A percentile compares a stretch with the other conserved stretches of the same genome.
Conservation (phyloP, 495 filamentous ascomycete species). For the Aspergillus diversus region DNA sequence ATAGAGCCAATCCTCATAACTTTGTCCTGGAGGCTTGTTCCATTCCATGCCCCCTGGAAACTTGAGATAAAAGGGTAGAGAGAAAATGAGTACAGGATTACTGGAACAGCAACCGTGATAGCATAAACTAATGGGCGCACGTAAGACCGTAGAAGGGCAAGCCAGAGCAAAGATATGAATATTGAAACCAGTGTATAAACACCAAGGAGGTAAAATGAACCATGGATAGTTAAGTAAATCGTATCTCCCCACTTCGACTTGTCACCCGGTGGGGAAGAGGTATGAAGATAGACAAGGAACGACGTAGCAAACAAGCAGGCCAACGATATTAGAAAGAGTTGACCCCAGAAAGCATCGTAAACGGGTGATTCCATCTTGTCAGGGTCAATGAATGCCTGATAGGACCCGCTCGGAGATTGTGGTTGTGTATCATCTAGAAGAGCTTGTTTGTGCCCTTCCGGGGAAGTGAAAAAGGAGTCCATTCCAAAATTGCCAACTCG, state of each 20-base stretch:
- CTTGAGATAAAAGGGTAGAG: conserved; percentile 90
- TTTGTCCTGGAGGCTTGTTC: conserved; percentile 76
- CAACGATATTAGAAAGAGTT: conserved; percentile 81
- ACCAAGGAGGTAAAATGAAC: conserved; percentile 85
- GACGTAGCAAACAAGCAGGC: conserved; percentile 84
- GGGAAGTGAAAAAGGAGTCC: conserved; percentile 45
- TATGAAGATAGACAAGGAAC: conserved; percentile 86
- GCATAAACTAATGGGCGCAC: conserved; percentile 77
- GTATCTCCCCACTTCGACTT: conserved; percentile 81
- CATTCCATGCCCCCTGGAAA: conserved; percentile 73
- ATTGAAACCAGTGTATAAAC: conserved; percentile 90
- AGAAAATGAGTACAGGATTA: conserved; percentile 83
- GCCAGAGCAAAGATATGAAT: conserved; percentile 85
- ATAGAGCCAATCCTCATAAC: conserved; percentile 87
- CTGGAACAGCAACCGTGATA: conserved; percentile 80
- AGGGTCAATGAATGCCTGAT: conserved; percentile 49
- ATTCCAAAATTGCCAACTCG: conserved; percentile 36
- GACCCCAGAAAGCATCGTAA: conserved; percentile 94
- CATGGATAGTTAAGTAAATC: conserved; percentile 85
- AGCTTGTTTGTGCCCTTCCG: conserved; percentile 51
- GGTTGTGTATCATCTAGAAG: conserved; percentile 41
- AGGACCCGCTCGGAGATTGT: conserved; percentile 46
- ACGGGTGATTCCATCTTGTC: conserved; percentile 56
- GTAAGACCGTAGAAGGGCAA: conserved; percentile 83
- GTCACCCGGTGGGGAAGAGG: conserved; percentile 62